Evolutionary conservation across 441 rosid species (phyloP).

Genomic region (Breynia disticha): DNA sequence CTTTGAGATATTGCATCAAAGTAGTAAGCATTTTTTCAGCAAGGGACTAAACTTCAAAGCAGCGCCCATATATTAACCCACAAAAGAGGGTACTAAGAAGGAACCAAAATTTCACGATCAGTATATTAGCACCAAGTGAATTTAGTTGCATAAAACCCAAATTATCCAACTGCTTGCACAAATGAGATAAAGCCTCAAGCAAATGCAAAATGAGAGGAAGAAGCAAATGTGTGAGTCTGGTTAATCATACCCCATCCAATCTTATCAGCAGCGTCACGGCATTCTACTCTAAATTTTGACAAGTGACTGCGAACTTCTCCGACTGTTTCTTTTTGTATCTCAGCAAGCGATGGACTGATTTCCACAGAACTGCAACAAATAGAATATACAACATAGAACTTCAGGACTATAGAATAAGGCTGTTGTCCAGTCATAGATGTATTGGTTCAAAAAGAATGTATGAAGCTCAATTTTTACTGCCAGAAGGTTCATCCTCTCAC

Average conservation of each 20-base stretch:
- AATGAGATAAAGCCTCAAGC: not conserved
- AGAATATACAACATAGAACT: slow-evolving; percentile 12
- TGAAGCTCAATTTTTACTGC: not conserved
- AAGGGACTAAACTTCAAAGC: not conserved
- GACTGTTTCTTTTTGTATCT: slow-evolving; percentile 77
- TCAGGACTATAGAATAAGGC: not conserved
- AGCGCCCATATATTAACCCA: not conserved
- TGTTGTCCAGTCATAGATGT: not conserved
- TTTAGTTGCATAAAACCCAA: too few relatives aligned
- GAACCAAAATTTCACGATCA: too few relatives aligned
- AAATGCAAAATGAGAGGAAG: not conserved
- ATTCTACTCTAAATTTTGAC: slow-evolving; percentile 73
- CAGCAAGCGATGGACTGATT: slow-evolving; percentile 84
- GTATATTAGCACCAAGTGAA: too few relatives aligned
- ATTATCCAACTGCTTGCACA: too few relatives aligned
- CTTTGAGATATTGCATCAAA: not conserved
- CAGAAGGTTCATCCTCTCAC: not conserved
- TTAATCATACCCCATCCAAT: slow-evolving; percentile 78
- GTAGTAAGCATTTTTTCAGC: not conserved
- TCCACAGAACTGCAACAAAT: slow-evolving; percentile 71
- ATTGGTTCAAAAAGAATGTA: not conserved
- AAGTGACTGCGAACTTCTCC: slow-evolving; percentile 75
- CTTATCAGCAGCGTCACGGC: slow-evolving; percentile 78
- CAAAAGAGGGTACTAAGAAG: not conserved
- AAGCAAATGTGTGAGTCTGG: slow-evolving; percentile 4